Evolutionary conservation across 345 rosid genomes (phyloP).

Genomic region (Stellera chamaejasme): DNA sequence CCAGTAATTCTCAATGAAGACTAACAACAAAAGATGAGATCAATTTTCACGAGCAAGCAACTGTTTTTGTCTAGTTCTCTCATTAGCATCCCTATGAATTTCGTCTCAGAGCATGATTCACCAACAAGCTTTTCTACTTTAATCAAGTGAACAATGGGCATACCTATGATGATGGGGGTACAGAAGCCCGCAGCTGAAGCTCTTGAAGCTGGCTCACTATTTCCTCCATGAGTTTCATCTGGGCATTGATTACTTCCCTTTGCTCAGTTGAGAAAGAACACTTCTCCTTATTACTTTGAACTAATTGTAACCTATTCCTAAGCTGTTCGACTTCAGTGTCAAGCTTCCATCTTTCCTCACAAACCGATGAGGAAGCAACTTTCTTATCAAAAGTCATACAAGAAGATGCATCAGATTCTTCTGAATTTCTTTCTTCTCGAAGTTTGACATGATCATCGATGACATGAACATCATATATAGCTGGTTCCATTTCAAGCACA

Average conservation of each 20-base stretch:
- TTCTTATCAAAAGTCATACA: constrained; percentile 10
- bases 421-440: constrained; percentile 13
- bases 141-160: not conserved
- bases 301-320: constrained; percentile 34
- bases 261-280: constrained; percentile 26
- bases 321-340: constrained; percentile 52
- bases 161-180: constrained; percentile 33
- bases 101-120: too few species aligned
- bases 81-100: too few species aligned
- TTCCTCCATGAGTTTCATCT: constrained; percentile 43
- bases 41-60: too few species aligned
- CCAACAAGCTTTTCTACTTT: too few species aligned
- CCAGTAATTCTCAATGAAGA: too few species aligned
- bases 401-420: constrained; percentile 13
- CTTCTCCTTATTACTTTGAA: constrained; percentile 41
- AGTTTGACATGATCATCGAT: constrained; percentile 36
- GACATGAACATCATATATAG: constrained; percentile 65
- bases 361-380: constrained; percentile 31
- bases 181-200: constrained; percentile 34
- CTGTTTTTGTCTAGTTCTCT: too few species aligned
- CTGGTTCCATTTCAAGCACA: constrained; percentile 30
- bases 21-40: too few species aligned
- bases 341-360: constrained; percentile 28
- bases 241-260: constrained; percentile 27
- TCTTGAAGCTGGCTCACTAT: constrained; percentile 39